Percentiles rank a stretch among this genome's conserved stretches.
Evolutionary conservation across 2,329 filamentous ascomycete species (phyloP).

Genomic region (Acephala macrosclerotiorum): DNA sequence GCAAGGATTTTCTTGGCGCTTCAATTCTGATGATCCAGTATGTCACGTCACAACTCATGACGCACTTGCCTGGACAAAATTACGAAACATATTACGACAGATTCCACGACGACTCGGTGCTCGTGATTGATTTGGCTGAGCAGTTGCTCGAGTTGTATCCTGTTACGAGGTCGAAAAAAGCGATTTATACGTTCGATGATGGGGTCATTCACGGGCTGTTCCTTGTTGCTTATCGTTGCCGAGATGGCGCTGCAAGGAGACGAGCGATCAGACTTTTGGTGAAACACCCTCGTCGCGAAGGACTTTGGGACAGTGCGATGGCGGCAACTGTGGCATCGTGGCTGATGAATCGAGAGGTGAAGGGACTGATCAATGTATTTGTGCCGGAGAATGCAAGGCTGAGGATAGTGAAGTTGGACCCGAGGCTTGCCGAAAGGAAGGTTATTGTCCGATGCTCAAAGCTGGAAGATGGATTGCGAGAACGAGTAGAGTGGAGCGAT

Average conservation of each 20-base stretch:
- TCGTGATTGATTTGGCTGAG: background rate
- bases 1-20: conserved; percentile 1
- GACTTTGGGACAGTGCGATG: background rate
- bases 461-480: background rate
- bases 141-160: background rate
- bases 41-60: background rate
- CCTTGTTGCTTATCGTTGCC: background rate
- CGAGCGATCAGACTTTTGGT: background rate
- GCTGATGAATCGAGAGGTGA: conserved; percentile 4
- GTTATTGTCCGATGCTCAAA: background rate
- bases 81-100: conserved; percentile 5
- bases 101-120: background rate
- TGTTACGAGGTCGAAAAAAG: background rate
- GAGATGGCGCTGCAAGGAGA: background rate
- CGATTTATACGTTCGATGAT: conserved; percentile 1
- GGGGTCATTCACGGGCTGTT: background rate
- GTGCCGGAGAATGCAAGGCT: conserved; percentile 4
- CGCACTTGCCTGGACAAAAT: background rate
- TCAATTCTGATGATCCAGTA: conserved; percentile 7
- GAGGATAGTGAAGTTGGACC: background rate
- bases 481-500: conserved; percentile 1
- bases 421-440: background rate
- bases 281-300: background rate
- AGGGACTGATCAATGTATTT: background rate
- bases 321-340: background rate